Base-by-base conservation (phyloP, 75 land plant species). In the Pinus albicaulis region DNA sequence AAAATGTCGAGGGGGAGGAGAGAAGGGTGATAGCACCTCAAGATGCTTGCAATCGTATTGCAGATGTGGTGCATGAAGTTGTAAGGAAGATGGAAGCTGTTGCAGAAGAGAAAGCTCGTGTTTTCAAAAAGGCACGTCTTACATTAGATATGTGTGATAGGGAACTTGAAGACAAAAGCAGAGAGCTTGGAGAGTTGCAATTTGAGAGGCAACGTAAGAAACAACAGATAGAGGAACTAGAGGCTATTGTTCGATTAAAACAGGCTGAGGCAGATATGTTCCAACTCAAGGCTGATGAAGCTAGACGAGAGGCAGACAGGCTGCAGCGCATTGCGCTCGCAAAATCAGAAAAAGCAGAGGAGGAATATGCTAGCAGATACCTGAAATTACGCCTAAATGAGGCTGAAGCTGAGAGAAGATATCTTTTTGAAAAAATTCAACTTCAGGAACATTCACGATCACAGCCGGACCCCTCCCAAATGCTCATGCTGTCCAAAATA, bases 231-330 rank as follows among this genome's bases (percentile, higher is more conserved):
- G 98, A 95, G 57, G 97, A 95, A 77, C 83, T 93, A 53, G 98
- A 95, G 70, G 89, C 84, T 70, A 86, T 95, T 64, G 87, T 93
- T 5, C 80, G 90, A 74, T 85, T 95, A 52, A 95, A 95, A 81
- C 92, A 88, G 76, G 94, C 91, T 3, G 98, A 93, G 74, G 92
- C 98, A 60, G 94, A 95, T 72, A 95, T 95, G 98, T 95, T 95
- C 72, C 98, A 95, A 81, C 74, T 86, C 36, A 91, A 91, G 82
- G 98, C 98, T 61, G 89, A 81, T 78, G 97, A 95, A 79, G 97
- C 98, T 13, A 85, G 91, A 41, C 84, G 89, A 59, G 98, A 95
- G 57, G 92, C 98, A 25, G 98, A 95, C 77, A 86, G 89, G 59
- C 89, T 95, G 12, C 94, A 95, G 68, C 83, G 91, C n/a, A 93